phyloP scores from a whole-genome alignment of 192 early-diverging fungal species.

The Coemansia sp. region DNA sequence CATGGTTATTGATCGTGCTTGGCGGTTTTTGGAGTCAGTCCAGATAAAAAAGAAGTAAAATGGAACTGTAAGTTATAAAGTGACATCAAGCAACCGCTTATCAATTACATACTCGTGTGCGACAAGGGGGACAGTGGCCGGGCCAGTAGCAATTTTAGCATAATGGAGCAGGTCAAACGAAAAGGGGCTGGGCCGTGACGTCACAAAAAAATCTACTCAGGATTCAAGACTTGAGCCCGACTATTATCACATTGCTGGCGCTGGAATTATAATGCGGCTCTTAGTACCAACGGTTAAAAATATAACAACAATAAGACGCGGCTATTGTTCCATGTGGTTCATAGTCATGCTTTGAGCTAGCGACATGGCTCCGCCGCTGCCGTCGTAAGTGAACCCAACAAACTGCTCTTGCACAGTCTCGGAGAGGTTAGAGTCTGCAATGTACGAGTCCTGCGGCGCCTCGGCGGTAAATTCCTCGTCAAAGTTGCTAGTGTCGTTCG shows the following conservation, averaged over 20 bases:
- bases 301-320: constrained; percentile 16
- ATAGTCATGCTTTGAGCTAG: constrained; percentile 58
- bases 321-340: constrained; percentile 46
- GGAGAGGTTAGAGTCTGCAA: constrained; percentile 78
- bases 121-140: background rate
- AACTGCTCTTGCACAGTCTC: constrained; percentile 94
- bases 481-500: constrained; percentile 96
- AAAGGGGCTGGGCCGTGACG: too few relatives aligned
- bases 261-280: background rate
- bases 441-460: constrained; percentile 83
- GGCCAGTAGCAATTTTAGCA: background rate
- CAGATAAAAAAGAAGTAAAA: background rate
- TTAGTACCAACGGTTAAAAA: background rate
- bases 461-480: constrained; percentile 98
- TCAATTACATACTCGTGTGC: background rate
- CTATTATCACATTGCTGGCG: too few relatives aligned
- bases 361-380: constrained; percentile 70
- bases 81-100: too few relatives aligned
- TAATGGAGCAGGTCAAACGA: background rate
- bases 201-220: background rate
- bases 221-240: too few relatives aligned
- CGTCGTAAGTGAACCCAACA: constrained; percentile 89
- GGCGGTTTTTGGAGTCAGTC: background rate
- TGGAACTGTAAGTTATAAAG: too few relatives aligned
- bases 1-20: constrained; percentile 5